These are phyloP conservation scores for Coleophoma cylindrospora DNA, from an alignment of 2,329 filamentous ascomycete genomes.

Conservation along the genomic window DNA sequence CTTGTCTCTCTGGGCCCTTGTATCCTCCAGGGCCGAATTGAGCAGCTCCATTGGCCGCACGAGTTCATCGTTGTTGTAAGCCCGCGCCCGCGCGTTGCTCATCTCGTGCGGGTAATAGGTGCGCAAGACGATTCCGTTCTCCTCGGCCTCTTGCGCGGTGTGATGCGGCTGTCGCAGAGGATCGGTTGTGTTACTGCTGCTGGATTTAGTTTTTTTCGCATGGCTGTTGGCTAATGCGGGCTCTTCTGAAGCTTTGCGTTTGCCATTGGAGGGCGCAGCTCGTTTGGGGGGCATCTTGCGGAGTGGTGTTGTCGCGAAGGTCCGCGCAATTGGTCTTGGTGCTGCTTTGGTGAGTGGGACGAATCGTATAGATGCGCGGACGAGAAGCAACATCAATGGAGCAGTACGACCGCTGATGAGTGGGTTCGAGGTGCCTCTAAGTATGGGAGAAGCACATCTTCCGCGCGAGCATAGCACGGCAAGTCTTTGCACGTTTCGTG, in stretches of 20 bases:
- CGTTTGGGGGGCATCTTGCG: slow-evolving; percentile 18
- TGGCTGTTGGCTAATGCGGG: slow-evolving; percentile 5
- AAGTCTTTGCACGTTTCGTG: too few relatives aligned
- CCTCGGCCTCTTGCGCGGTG: slow-evolving; percentile 32
- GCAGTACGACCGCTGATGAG: too few relatives aligned
- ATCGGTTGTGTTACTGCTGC: slow-evolving; percentile 10
- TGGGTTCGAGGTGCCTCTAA: too few relatives aligned
- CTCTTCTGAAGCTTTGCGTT: slow-evolving; percentile 19
- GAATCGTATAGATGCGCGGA: not conserved
- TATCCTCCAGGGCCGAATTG: slow-evolving; percentile 54
- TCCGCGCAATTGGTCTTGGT: too few relatives aligned
- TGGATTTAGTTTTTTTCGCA: slow-evolving; percentile 18
- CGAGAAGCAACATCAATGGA: not conserved
- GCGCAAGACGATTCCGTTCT: slow-evolving; percentile 61
- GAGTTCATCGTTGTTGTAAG: slow-evolving; percentile 67
- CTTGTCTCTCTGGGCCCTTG: slow-evolving; percentile 44
- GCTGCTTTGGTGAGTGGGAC: not conserved
- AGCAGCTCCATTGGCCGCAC: slow-evolving; percentile 70
- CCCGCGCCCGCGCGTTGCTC: slow-evolving; percentile 69
- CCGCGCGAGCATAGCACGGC: too few relatives aligned
- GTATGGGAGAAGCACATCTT: too few relatives aligned
- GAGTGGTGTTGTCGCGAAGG: not conserved
- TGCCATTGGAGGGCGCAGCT: slow-evolving; percentile 8
- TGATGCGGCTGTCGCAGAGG: slow-evolving; percentile 18
- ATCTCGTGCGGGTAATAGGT: slow-evolving; percentile 85